phyloP scores from a whole-genome alignment of 2,329 filamentous ascomycete species.

The Cladophialophora yegresii region DNA sequence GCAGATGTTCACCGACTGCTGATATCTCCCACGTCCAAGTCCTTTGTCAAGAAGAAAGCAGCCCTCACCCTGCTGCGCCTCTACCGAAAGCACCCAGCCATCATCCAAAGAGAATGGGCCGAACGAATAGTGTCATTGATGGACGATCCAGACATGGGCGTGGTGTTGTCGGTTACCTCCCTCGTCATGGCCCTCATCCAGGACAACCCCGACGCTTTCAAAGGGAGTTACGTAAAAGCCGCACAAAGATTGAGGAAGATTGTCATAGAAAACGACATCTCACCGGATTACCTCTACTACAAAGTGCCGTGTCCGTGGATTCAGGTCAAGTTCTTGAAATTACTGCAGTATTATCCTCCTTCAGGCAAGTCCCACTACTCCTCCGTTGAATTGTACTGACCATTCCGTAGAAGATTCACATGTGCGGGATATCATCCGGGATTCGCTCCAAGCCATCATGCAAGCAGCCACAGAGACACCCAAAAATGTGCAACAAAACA shows the following conservation, averaged over 20 bases:
- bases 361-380: slow-evolving; percentile 62
- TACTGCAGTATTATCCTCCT: slow-evolving; percentile 94
- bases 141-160: slow-evolving; percentile 93
- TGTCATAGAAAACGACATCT: slow-evolving; percentile 84
- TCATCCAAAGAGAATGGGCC: slow-evolving; percentile 95
- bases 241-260: slow-evolving; percentile 86
- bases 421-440: slow-evolving; percentile 85
- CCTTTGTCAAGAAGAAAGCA: slow-evolving; percentile 99
- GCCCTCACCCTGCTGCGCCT: slow-evolving; percentile 88
- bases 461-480: slow-evolving; percentile 89
- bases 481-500: slow-evolving; percentile 99
- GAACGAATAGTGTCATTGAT: slow-evolving; percentile 98
- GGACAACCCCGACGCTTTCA: slow-evolving; percentile 92
- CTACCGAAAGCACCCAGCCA: slow-evolving; percentile 90
- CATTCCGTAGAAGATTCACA: slow-evolving; percentile 75
- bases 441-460: slow-evolving; percentile 86
- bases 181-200: slow-evolving; percentile 92
- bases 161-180: slow-evolving; percentile 92
- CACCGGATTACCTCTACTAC: slow-evolving; percentile 94
- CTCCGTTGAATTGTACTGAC: neutral
- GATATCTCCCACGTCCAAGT: slow-evolving; percentile 91
- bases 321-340: slow-evolving; percentile 86
- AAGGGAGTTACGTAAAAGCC: slow-evolving; percentile 90
- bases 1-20: slow-evolving; percentile 88
- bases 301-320: slow-evolving; percentile 99